Percentiles rank a stretch among this genome's conserved stretches.
Evolutionary conservation across 2,329 filamentous ascomycete species (phyloP).

Genomic region (Monascus ruber): DNA sequence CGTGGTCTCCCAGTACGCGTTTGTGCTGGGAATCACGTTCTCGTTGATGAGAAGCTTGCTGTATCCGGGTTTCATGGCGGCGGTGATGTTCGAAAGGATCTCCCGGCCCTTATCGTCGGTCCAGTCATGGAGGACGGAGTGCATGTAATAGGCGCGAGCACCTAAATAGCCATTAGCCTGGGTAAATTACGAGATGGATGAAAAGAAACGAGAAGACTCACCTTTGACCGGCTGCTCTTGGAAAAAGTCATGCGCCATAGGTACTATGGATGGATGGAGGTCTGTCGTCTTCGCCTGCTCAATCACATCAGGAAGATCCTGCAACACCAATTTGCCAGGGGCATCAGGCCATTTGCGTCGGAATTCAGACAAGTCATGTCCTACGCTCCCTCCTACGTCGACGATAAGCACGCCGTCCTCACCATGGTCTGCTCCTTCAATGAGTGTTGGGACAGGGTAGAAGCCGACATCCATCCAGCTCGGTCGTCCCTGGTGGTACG

Average conservation of each 20-base stretch:
- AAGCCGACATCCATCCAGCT: constrained; percentile 22
- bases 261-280: constrained; percentile 10
- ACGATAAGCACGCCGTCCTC: constrained; percentile 21
- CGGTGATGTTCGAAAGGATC: constrained; percentile 17
- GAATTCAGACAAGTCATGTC: constrained; percentile 33
- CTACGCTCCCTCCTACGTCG: constrained; percentile 34
- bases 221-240: constrained; percentile 37
- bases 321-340: constrained; percentile 36
- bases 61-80: constrained; percentile 28
- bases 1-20: constrained; percentile 18
- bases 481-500: constrained; percentile 15
- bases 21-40: constrained; percentile 26
- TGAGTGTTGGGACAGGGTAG: constrained; percentile 13
- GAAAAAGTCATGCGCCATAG: constrained; percentile 37
- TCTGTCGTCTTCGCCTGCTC: constrained; percentile 9
- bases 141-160: constrained; percentile 27
- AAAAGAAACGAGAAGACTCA: constrained; percentile 4
- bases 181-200: not conserved
- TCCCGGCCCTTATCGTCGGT: constrained; percentile 18
- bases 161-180: constrained; percentile 9
- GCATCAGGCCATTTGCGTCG: constrained; percentile 23
- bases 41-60: constrained; percentile 36
- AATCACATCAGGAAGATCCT: constrained; percentile 36
- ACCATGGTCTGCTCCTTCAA: constrained; percentile 3
- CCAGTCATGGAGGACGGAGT: constrained; percentile 29